These are phyloP conservation scores for Penicillium paxilli DNA, from an alignment of 495 filamentous ascomycete genomes.

Conservation along the genomic window DNA sequence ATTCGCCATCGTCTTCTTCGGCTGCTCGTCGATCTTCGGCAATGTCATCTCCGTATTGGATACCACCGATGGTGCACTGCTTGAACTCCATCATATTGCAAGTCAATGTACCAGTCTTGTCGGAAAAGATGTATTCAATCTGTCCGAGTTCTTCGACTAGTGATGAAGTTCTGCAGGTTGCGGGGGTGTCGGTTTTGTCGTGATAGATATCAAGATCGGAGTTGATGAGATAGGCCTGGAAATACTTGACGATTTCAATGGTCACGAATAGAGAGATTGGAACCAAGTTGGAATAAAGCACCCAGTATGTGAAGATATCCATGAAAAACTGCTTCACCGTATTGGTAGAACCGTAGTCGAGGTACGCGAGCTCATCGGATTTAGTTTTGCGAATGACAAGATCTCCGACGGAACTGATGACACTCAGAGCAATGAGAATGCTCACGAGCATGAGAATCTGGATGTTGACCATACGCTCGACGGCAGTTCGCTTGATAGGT, in stretches of 20 bases:
- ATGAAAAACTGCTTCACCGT: constrained; percentile 82
- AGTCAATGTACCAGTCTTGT: constrained; percentile 98
- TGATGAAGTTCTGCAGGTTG: constrained; percentile 92
- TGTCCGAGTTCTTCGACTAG: constrained; percentile 97
- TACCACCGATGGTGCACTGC: constrained; percentile 87
- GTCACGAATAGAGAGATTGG: constrained; percentile 98
- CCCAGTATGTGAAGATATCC: constrained; percentile 98
- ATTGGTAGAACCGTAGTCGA: constrained; percentile 61
- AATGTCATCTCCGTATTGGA: constrained; percentile 92
- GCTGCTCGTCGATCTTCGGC: constrained; percentile 87
- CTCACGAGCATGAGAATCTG: constrained; percentile 87
- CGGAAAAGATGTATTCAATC: constrained; percentile 98
- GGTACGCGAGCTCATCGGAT: constrained; percentile 63
- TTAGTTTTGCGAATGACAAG: constrained; percentile 70
- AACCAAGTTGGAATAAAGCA: constrained; percentile 95
- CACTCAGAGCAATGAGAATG: constrained; percentile 80
- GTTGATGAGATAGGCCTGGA: constrained; percentile 94
- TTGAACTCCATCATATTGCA: constrained; percentile 99
- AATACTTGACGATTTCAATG: constrained; percentile 97
- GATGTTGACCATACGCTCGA: constrained; percentile 88
- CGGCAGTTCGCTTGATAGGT: constrained; percentile 95
- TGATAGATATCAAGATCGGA: constrained; percentile 98
- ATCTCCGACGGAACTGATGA: constrained; percentile 90
- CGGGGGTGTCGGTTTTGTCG: constrained; percentile 90
- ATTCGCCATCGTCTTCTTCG: constrained; percentile 69